Evolutionary conservation across 1,284 basidiomycete species (phyloP), one percentile per base, ranked within the genome.

Genomic region (Gymnopus androsaceus): DNA sequence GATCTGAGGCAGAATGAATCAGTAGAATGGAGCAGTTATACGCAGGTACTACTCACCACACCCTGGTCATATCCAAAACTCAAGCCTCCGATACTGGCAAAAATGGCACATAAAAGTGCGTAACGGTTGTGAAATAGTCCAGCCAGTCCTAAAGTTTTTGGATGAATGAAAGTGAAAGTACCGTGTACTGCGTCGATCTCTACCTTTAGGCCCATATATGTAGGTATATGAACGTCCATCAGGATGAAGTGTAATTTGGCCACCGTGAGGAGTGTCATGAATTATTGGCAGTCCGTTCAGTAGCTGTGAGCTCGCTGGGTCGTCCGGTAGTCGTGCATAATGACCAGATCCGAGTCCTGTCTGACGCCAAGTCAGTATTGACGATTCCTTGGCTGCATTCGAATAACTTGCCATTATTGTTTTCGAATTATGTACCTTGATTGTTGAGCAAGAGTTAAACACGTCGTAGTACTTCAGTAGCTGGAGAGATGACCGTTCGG

Each of bases 1-100:
- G 61, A 92, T 88, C 77, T 79, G 52, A 19, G 31, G 46, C 37
- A 49, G 45, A 40, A 49, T 34, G 12, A 15, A 21, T 14, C 3
- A 48, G 15, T 21, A 34, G 11, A n/a, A n/a, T n/a, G n/a, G n/a
- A n/a, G n/a, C n/a, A n/a, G n/a, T n/a, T n/a, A n/a, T n/a, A n/a
- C n/a, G n/a, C n/a, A n/a, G n/a, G n/a, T n/a, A n/a, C 0, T 1
- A 69, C 75, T 47, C 60, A 78, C 76, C 54, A 87, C 85, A 40
- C 87, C 86, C 64, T 88, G 87, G 62, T 88, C 86, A 68, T 88
- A 88, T 4, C 90, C 90, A 68, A 93, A 93, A 23, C 88, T 82
- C 46, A 92, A 67, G 0, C 91, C 90, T 3, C 90, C 91, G 62
- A 92, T 80, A 14, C 85, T 88, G 0, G 87, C 90, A 56, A 90